These are phyloP conservation scores for Vitis labrusca DNA, from an alignment of 164 flowering plant genomes.

Conservation along the genomic window DNA sequence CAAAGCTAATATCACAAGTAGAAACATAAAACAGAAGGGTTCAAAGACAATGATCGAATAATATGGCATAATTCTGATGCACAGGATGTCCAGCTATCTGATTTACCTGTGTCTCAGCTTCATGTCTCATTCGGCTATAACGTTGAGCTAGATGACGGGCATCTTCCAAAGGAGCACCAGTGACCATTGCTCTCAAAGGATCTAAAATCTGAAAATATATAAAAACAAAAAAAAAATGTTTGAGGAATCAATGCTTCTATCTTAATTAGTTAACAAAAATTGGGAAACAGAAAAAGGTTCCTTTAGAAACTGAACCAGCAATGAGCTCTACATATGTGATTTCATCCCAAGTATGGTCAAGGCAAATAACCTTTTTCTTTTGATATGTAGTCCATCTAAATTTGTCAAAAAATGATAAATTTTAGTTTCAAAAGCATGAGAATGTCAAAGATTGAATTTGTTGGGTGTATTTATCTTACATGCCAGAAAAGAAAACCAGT, in stretches of 20 bases:
- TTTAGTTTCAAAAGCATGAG: background rate
- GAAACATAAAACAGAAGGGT: background rate
- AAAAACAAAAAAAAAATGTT: background rate
- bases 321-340: background rate
- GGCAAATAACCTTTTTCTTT: too few species aligned
- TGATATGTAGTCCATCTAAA: background rate
- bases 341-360: background rate
- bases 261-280: background rate
- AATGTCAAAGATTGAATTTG: background rate
- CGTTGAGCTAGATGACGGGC: constrained; percentile 99
- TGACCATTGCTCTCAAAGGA: constrained; percentile 84
- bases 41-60: background rate
- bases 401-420: background rate
- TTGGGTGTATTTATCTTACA: background rate
- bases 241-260: background rate
- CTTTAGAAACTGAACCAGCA: background rate
- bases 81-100: background rate
- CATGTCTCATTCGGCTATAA: constrained; percentile 97
- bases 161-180: constrained; percentile 93
- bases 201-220: constrained; percentile 65
- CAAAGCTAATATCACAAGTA: background rate
- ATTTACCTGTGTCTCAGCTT: constrained; percentile 90
- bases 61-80: background rate
- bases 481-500: background rate
- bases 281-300: background rate